Conservation (phyloP, 805 yeast species). For the Metschnikowia anglica region DNA sequence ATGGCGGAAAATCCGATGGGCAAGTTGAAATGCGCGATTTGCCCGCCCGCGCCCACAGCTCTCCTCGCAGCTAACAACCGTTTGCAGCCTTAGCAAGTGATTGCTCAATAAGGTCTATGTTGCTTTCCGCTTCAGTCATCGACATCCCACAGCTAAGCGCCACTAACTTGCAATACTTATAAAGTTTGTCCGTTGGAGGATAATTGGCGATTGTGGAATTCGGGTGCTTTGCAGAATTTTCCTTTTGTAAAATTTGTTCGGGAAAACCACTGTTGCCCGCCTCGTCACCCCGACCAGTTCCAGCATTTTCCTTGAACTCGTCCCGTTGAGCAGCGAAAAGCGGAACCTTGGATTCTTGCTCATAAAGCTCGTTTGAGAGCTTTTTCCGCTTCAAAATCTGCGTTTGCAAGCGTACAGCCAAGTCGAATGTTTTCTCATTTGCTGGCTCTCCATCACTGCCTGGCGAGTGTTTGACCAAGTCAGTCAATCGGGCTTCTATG, state of each 20-base stretch:
- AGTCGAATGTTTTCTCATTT: conserved; percentile 16
- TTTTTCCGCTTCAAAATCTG: conserved; percentile 25
- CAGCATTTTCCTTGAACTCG: conserved; percentile 23
- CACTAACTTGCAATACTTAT: conserved; percentile 42
- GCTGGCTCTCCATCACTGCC: background rate
- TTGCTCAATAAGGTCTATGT: conserved; percentile 44
- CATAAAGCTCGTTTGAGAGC: conserved; percentile 21
- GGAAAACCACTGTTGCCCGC: background rate
- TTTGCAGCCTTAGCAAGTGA: conserved; percentile 30
- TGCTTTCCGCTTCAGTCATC: conserved; percentile 38
- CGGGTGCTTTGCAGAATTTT: background rate
- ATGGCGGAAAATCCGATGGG: conserved; percentile 11
- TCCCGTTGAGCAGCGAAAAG: conserved; percentile 14
- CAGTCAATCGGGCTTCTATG: conserved; percentile 9
- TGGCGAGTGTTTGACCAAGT: conserved; percentile 1
- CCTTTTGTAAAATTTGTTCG: background rate
- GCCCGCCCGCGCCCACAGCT: conserved; percentile 2
- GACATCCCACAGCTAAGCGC: conserved; percentile 45
- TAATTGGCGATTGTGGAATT: conserved; percentile 13
- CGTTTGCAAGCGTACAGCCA: conserved; percentile 29
- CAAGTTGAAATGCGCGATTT: background rate
- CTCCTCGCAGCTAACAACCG: background rate
- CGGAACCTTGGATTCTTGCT: conserved; percentile 26
- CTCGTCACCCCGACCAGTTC: background rate
- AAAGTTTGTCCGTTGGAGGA: conserved; percentile 33